These are phyloP conservation scores for Leishmania lainsoni DNA, from an alignment of 208 protist species.

Conservation along the genomic window DNA sequence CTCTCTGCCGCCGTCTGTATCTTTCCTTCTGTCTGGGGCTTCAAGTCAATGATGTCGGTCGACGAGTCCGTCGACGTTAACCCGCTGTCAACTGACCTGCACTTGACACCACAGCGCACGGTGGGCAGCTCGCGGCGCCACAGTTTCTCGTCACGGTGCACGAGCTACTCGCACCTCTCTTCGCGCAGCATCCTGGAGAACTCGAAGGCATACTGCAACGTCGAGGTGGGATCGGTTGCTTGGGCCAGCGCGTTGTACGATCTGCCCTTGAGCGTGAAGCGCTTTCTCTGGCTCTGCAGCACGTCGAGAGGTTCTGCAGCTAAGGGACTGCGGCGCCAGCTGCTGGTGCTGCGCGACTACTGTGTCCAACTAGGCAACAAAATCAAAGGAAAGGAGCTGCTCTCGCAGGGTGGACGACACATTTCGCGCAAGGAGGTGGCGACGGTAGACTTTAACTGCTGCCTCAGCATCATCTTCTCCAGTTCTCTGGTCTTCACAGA, in stretches of 20 bases:
- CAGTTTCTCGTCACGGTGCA: neutral
- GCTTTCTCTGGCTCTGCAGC: conserved; percentile 31
- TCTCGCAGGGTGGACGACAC: conserved; percentile 24
- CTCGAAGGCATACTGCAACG: neutral
- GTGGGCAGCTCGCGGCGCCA: neutral
- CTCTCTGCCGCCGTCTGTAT: neutral
- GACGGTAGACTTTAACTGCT: conserved; percentile 33
- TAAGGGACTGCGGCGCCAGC: conserved; percentile 27
- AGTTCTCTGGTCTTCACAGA: conserved; percentile 32
- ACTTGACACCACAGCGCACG: neutral
- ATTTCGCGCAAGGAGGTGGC: conserved; percentile 24
- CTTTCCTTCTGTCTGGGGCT: neutral
- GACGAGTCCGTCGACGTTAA: neutral
- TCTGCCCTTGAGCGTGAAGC: conserved; percentile 23
- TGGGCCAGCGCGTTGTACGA: conserved; percentile 22
- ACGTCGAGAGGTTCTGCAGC: conserved; percentile 9
- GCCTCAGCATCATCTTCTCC: conserved; percentile 33
- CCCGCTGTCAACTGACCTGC: neutral
- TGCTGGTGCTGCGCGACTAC: conserved; percentile 35
- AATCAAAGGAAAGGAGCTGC: conserved; percentile 23
- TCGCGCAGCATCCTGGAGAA: conserved; percentile 19
- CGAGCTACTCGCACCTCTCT: neutral
- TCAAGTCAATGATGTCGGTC: conserved; percentile 4
- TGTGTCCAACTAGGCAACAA: conserved; percentile 28
- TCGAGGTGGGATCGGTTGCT: neutral